Evolutionary conservation across 2,329 filamentous ascomycete species (phyloP).

Genomic region (Leptoxyphium fumago): DNA sequence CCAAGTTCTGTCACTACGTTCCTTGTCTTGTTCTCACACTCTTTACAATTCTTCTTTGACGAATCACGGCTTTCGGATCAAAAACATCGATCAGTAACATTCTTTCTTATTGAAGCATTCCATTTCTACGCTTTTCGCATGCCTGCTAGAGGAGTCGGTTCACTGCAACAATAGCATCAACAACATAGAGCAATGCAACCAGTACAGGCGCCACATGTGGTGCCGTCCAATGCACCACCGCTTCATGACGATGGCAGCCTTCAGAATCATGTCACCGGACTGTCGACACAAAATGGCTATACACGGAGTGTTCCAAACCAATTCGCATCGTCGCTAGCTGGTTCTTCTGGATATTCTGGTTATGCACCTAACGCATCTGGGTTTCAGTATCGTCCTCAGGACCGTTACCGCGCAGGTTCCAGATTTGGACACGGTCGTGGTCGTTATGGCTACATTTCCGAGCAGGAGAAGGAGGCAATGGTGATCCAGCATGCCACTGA

Average conservation of each 20-base stretch:
- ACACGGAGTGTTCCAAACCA: neutral
- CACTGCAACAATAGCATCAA: neutral
- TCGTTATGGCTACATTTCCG: neutral
- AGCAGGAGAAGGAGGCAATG: slow-evolving; percentile 4
- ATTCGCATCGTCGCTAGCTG: neutral
- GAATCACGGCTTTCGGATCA: slow-evolving; percentile 10
- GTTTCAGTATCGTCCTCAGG: neutral
- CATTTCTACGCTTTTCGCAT: neutral
- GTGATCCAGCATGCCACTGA: slow-evolving; percentile 9
- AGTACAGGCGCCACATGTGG: slow-evolving; percentile 23
- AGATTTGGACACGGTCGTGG: neutral
- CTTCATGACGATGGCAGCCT: slow-evolving; percentile 16
- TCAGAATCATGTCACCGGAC: slow-evolving; percentile 15
- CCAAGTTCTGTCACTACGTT: slow-evolving; percentile 26
- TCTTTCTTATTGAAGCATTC: neutral
- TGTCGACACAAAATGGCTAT: neutral
- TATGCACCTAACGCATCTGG: neutral
- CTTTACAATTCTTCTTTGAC: slow-evolving; percentile 6
- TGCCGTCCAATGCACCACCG: slow-evolving; percentile 28
- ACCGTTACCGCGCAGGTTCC: neutral
- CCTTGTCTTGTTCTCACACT: slow-evolving; percentile 19
- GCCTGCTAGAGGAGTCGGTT: neutral
- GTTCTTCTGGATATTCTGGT: neutral
- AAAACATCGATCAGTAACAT: too few species aligned
- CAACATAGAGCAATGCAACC: neutral